A percentile compares a stretch with the other conserved stretches of the same genome.
phyloP scores from a whole-genome alignment of 2,329 filamentous ascomycete genomes.

The Sarocladiaceae sp. region DNA sequence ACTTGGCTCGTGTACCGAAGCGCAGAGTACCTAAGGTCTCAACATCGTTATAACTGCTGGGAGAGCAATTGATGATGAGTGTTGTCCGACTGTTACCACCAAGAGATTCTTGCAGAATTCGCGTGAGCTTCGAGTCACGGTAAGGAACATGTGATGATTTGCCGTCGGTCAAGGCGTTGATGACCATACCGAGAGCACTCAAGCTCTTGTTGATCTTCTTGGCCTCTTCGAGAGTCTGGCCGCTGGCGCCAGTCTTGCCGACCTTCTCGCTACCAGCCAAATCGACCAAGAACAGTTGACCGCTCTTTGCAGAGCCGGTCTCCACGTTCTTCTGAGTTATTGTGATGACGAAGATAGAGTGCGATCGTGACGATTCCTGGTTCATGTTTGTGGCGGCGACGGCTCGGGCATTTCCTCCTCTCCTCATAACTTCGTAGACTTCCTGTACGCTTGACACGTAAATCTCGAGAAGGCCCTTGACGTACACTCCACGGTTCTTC shows the following conservation, averaged over 20 bases:
- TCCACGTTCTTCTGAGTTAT: conserved; percentile 97
- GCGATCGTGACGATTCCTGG: conserved; percentile 93
- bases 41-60: conserved; percentile 94
- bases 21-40: conserved; percentile 90
- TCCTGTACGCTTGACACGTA: conserved; percentile 95
- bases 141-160: conserved; percentile 97
- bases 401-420: conserved; percentile 84
- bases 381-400: conserved; percentile 99
- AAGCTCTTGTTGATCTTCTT: conserved; percentile 99
- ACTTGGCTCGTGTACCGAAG: conserved; percentile 94
- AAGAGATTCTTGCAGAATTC: conserved; percentile 93
- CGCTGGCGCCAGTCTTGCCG: conserved; percentile 95
- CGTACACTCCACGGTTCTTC: conserved; percentile 92
- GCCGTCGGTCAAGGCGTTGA: conserved; percentile 93
- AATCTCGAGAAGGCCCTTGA: conserved; percentile 90
- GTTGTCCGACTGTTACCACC: conserved; percentile 98
- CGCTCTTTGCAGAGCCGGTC: conserved; percentile 92
- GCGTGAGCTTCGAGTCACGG: conserved; percentile 94
- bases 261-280: conserved; percentile 98
- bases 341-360: conserved; percentile 97
- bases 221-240: conserved; percentile 94
- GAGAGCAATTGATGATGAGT: conserved; percentile 98
- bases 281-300: conserved; percentile 95
- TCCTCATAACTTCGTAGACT: conserved; percentile 94
- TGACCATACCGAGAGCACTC: conserved; percentile 97